Base-by-base conservation (phyloP, 169 alveolate species). In the Plasmodium vivax region DNA sequence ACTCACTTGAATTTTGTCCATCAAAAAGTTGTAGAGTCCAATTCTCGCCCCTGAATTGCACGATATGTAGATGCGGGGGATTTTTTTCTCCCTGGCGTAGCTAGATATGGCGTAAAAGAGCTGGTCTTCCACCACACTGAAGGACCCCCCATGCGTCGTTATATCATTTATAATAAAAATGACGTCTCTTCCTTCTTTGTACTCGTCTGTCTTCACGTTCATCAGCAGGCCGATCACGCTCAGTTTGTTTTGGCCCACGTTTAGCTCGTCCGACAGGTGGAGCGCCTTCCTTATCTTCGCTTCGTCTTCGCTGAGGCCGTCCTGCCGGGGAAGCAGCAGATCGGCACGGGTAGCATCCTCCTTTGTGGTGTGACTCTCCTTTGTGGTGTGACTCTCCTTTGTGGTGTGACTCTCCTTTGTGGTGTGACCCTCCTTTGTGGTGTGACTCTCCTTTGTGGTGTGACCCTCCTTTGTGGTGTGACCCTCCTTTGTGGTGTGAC, bases 31-130 rank as follows among this genome's bases (percentile, higher is more conserved):
- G 41, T 96, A 97, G 93, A 97, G 71, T 6, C 98, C 98, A 74
- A 97, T 96, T 54, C 98, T 92, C 0, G 98, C 98, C 32, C 98
- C 98, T 47, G 97, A 95, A 93, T 97, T 97, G 91, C 97, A 96
- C 2, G 98, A 97, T 51, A 97, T 96, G 88, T 95, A 97, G 47
- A 97, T 92, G 23, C 98, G 96, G 0, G 98, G 98, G 7, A 97
- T 75, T 82, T 97, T 97, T 23, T 92, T 94, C 71, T 93, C 85
- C 47, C 99, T 96, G 6, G 99, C 97, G 51, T 94, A 95, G 81
- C 95, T 95, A 7, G 98, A 96, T 71, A 97, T 97, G 30, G 95
- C 95, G 58, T 96, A 96, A 92, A 96, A 96, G 41, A 96, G 81
- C 51, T 94, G 92, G 73, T 95, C 97, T 83, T 96, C 97, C 58